These are phyloP conservation scores for Suillus americanus DNA, from an alignment of 768 basidiomycete species.

Conservation along the genomic window DNA sequence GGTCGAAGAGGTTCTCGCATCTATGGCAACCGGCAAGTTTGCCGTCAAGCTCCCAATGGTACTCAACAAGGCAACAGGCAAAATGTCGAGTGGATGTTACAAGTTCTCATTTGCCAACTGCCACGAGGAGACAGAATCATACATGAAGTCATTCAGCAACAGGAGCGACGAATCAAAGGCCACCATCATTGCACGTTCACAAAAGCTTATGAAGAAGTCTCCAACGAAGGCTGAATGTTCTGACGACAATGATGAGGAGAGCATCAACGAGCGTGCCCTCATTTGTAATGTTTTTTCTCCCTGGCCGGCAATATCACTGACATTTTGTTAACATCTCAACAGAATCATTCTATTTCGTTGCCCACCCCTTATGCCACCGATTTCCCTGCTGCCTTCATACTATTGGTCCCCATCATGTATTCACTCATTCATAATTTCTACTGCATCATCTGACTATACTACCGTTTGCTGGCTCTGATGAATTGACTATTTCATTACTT, in stretches of 20 bases:
- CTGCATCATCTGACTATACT: too few species aligned
- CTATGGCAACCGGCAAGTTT: not conserved
- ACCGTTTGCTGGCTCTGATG: too few species aligned
- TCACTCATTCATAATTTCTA: too few species aligned
- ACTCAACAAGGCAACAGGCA: not conserved
- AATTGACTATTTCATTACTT: too few species aligned
- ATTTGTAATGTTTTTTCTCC: not conserved
- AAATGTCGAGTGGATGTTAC: not conserved
- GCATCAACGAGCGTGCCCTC: not conserved
- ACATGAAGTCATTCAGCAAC: not conserved
- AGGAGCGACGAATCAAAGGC: not conserved
- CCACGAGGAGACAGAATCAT: not conserved
- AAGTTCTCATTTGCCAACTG: not conserved
- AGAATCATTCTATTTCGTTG: too few species aligned
- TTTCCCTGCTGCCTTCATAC: too few species aligned
- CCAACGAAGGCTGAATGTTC: not conserved
- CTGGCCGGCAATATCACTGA: not conserved
- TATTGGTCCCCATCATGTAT: too few species aligned
- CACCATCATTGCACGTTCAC: not conserved
- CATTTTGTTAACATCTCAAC: too few species aligned
- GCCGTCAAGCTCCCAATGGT: not conserved
- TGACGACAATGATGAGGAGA: not conserved
- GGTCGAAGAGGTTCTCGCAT: not conserved
- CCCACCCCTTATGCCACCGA: too few species aligned
- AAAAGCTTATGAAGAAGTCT: not conserved